Evolutionary conservation across 495 filamentous ascomycete species (phyloP).

Genomic region (Hyaloscypha bicolor): DNA sequence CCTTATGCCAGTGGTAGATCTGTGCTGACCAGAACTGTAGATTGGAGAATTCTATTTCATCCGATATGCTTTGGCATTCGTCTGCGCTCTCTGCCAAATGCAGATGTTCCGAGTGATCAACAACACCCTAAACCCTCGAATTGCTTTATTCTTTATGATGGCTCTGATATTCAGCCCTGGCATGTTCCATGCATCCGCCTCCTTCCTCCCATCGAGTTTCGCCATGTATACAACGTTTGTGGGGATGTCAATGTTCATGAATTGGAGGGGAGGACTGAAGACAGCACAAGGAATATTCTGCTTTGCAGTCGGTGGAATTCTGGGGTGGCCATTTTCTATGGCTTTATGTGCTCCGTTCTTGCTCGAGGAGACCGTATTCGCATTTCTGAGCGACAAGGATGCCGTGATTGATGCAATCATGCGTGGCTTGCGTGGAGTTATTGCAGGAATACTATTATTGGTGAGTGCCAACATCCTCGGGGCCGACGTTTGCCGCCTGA

Average conservation of each 20-base stretch:
- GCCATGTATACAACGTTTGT: conserved; percentile 95
- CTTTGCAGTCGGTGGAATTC: conserved; percentile 85
- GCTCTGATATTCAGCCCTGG: conserved; percentile 78
- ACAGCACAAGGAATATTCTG: conserved; percentile 84
- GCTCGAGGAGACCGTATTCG: conserved; percentile 71
- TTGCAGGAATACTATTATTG: conserved; percentile 66
- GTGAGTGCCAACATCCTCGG: conserved; percentile 52
- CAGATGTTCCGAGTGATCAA: conserved; percentile 77
- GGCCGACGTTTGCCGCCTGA: not conserved
- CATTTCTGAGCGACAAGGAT: conserved; percentile 56
- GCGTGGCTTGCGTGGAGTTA: conserved; percentile 64
- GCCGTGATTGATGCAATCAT: conserved; percentile 55
- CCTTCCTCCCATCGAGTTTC: conserved; percentile 92
- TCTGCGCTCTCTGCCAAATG: conserved; percentile 81
- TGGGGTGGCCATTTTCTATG: conserved; percentile 95
- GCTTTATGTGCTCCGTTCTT: conserved; percentile 83
- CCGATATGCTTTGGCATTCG: conserved; percentile 68
- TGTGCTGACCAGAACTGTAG: conserved; percentile 40
- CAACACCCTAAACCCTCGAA: conserved; percentile 70
- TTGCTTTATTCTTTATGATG: conserved; percentile 81
- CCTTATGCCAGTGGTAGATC: not conserved
- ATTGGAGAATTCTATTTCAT: conserved; percentile 84
- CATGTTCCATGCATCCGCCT: conserved; percentile 86
- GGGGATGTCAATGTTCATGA: conserved; percentile 85
- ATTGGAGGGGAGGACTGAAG: conserved; percentile 73